phyloP scores from a whole-genome alignment of 2,329 filamentous ascomycete species.

The Colletotrichum gigasporum region DNA sequence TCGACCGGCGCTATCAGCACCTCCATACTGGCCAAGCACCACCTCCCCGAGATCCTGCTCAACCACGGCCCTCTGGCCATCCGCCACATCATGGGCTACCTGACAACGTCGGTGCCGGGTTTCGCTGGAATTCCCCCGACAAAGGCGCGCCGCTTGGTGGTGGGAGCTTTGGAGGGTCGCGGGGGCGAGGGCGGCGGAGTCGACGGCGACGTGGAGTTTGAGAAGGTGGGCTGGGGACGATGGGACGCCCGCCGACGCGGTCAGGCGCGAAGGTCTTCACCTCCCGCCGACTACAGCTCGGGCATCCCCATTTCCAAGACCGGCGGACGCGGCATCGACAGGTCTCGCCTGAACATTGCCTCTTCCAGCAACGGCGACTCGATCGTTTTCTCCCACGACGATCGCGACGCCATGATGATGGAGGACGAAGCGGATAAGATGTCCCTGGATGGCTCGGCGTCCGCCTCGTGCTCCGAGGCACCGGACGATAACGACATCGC shows the following conservation, averaged over 20 bases:
- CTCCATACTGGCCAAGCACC: constrained; percentile 84
- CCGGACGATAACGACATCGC: constrained; percentile 70
- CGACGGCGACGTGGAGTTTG: constrained; percentile 81
- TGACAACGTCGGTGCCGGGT: constrained; percentile 92
- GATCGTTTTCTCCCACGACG: constrained; percentile 79
- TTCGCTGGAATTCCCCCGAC: constrained; percentile 89
- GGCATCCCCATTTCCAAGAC: constrained; percentile 67
- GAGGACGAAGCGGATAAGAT: constrained; percentile 94
- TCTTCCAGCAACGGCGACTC: constrained; percentile 76
- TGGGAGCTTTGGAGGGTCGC: constrained; percentile 89
- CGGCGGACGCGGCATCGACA: constrained; percentile 53
- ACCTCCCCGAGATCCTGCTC: constrained; percentile 90
- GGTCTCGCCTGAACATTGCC: constrained; percentile 58
- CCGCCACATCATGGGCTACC: constrained; percentile 92
- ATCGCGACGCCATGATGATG: constrained; percentile 72
- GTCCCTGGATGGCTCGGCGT: constrained; percentile 79
- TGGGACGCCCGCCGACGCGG: constrained; percentile 88
- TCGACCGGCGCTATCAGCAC: constrained; percentile 85
- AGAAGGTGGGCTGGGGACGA: constrained; percentile 96
- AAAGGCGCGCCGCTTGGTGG: constrained; percentile 90
- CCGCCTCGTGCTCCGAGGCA: constrained; percentile 80
- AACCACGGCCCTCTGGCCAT: constrained; percentile 92
- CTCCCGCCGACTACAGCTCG: constrained; percentile 54
- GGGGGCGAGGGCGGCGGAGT: constrained; percentile 67
- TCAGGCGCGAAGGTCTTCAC: constrained; percentile 57